phyloP scores from a whole-genome alignment of 805 yeast genomes.

The Zygotorulaspora danielsina region DNA sequence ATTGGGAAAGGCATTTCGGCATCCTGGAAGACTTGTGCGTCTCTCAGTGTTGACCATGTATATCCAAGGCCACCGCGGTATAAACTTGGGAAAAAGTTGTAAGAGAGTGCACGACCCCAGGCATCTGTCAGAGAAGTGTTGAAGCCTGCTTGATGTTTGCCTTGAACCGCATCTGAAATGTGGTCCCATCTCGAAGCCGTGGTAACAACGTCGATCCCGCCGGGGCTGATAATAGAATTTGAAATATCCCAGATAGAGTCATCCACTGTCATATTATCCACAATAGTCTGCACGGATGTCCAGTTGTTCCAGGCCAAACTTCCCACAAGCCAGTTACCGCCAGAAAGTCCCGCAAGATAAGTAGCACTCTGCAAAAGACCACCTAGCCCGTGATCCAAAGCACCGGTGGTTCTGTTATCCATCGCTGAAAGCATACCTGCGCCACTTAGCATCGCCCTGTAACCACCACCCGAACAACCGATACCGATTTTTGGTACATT shows the following conservation, averaged over 20 bases:
- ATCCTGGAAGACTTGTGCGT: slow-evolving; percentile 55
- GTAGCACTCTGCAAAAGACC: slow-evolving; percentile 69
- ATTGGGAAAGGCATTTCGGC: slow-evolving; percentile 73
- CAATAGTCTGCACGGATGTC: slow-evolving; percentile 62
- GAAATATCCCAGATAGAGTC: slow-evolving; percentile 65
- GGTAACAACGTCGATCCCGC: slow-evolving; percentile 55
- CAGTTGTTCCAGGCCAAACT: slow-evolving; percentile 67
- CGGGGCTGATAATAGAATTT: slow-evolving; percentile 57
- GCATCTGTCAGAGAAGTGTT: slow-evolving; percentile 63
- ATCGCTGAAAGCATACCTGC: slow-evolving; percentile 80
- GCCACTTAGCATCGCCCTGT: slow-evolving; percentile 80
- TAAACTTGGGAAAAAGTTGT: slow-evolving; percentile 62
- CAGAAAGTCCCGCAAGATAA: slow-evolving; percentile 74
- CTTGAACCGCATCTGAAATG: slow-evolving; percentile 51
- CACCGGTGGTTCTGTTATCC: slow-evolving; percentile 63
- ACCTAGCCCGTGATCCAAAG: slow-evolving; percentile 57
- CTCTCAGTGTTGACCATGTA: slow-evolving; percentile 57
- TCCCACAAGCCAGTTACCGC: slow-evolving; percentile 81
- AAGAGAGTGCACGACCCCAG: slow-evolving; percentile 75
- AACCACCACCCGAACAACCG: slow-evolving; percentile 84
- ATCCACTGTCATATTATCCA: slow-evolving; percentile 33
- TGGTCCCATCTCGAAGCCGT: slow-evolving; percentile 53
- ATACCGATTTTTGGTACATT: slow-evolving; percentile 44
- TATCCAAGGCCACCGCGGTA: slow-evolving; percentile 61
- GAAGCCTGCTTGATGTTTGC: slow-evolving; percentile 60